Conservation (phyloP, 495 filamentous ascomycete genomes). For the Lasiosphaeriaceae sp. region DNA sequence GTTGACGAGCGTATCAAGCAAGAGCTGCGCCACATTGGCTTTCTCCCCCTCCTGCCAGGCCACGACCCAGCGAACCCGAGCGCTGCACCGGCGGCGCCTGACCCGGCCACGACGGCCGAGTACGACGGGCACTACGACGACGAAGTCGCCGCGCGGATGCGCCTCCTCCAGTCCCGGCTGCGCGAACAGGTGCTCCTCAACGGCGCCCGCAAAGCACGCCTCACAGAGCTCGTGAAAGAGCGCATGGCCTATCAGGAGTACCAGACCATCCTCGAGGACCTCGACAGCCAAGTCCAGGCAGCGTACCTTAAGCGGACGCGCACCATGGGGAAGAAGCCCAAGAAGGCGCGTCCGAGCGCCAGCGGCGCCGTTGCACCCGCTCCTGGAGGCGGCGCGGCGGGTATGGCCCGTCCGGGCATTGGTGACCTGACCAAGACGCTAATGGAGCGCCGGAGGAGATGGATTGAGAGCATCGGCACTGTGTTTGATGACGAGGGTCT, state of each 20-base stretch:
- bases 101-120: slow-evolving; percentile 45
- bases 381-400: slow-evolving; percentile 45
- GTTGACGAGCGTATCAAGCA: slow-evolving; percentile 86
- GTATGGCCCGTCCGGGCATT: slow-evolving; percentile 72
- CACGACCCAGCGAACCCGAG: slow-evolving; percentile 33
- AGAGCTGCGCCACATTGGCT: slow-evolving; percentile 90
- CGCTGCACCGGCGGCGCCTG: slow-evolving; percentile 38
- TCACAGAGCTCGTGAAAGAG: slow-evolving; percentile 81
- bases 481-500: slow-evolving; percentile 72
- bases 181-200: slow-evolving; percentile 78
- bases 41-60: slow-evolving; percentile 65
- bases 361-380: slow-evolving; percentile 51
- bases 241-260: slow-evolving; percentile 95
- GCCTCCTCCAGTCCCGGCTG: slow-evolving; percentile 76
- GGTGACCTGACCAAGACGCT: slow-evolving; percentile 84
- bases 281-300: slow-evolving; percentile 91
- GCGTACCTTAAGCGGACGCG: slow-evolving; percentile 96
- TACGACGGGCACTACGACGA: slow-evolving; percentile 91
- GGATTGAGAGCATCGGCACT: slow-evolving; percentile 81
- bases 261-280: slow-evolving; percentile 91
- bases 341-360: slow-evolving; percentile 74
- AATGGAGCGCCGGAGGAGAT: slow-evolving; percentile 83
- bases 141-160: slow-evolving; percentile 85
- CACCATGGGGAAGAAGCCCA: slow-evolving; percentile 86
- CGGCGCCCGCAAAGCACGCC: slow-evolving; percentile 80